Base-by-base conservation (phyloP, 768 basidiomycete species). In the button mushroom (Agaricus bisporus) region DNA sequence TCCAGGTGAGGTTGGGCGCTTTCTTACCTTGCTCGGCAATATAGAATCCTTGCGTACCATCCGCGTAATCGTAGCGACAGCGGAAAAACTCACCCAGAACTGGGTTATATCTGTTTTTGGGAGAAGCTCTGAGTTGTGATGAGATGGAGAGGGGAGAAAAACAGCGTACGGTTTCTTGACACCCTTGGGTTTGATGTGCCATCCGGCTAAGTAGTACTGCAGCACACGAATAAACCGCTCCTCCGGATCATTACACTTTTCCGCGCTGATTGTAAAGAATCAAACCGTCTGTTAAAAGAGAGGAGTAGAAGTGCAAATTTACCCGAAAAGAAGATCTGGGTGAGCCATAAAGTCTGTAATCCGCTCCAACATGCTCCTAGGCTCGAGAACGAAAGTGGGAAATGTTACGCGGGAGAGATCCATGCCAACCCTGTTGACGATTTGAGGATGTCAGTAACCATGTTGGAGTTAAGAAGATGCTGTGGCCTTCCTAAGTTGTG, bases 271-370 rank as follows among this genome's bases (percentile, higher is more conserved):
- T 9, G 29, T 54, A 59, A 44, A 51, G 37, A 45, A 29, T 32
- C 22, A 20, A 25, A 36, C 28, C 50, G 35, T 39, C 56, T 17
- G 18, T 32, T 45, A 36, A 22, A 14, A 36, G 22, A 14, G 29
- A 35, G 12, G 18, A 41, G 47, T 28, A 55, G 46, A 37, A 58
- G 32, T 22, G 45, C 43, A 52, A 18, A 75, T 88, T 70, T 69
- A 83, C 92, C 91, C 91, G 71, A 95, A 95, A 63, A 98, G 82
- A 65, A 98, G 85, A 73, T 99, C 95, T 28, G 97, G 94, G 70
- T 98, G 97, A 53, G 93, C 88, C 87, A 98, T 95, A 71, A 99
- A 99, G 74, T 99, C 95, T 32, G 97, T 98, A 63, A 99, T 95
- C 60, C 97, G 85, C 74, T 99, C 97, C 45, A 98, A 82, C 88